Evolutionary conservation across 2,329 filamentous ascomycete species (phyloP).

Genomic region (Penicillium sp.): DNA sequence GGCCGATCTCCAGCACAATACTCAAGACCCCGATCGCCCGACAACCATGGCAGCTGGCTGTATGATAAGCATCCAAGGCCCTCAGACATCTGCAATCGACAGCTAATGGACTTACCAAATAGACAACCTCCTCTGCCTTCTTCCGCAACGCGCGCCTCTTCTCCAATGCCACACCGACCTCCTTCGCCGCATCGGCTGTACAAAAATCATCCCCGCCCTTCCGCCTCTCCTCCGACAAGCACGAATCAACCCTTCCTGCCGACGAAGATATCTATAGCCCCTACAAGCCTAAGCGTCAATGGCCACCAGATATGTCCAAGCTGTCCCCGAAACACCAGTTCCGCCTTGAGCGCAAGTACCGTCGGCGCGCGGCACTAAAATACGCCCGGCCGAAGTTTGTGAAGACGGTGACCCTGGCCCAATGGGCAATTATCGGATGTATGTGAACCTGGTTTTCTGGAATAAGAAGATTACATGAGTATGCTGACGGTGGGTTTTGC

Average conservation of each 20-base stretch:
- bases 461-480: not conserved
- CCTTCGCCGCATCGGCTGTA: conserved; percentile 15
- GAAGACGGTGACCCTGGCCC: conserved; percentile 56
- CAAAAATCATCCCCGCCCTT: conserved; percentile 20
- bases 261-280: conserved; percentile 51
- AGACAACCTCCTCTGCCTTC: not conserved
- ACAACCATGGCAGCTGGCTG: conserved; percentile 17
- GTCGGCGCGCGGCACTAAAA: conserved; percentile 59
- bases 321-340: conserved; percentile 65
- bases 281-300: conserved; percentile 59
- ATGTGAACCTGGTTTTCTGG: conserved; percentile 20
- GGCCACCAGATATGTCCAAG: conserved; percentile 63
- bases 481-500: conserved; percentile 13
- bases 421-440: conserved; percentile 56
- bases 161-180: conserved; percentile 11
- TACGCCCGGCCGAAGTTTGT: conserved; percentile 59
- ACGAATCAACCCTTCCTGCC: conserved; percentile 9
- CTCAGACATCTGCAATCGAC: not conserved
- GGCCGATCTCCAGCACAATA: conserved; percentile 8
- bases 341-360: conserved; percentile 64
- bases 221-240: conserved; percentile 25
- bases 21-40: conserved; percentile 12
- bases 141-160: conserved; percentile 10
- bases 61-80: conserved; percentile 8
- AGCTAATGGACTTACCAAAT: not conserved